Evolutionary conservation across 495 filamentous ascomycete species (phyloP).

Genomic region (Penicillium mononematosum): DNA sequence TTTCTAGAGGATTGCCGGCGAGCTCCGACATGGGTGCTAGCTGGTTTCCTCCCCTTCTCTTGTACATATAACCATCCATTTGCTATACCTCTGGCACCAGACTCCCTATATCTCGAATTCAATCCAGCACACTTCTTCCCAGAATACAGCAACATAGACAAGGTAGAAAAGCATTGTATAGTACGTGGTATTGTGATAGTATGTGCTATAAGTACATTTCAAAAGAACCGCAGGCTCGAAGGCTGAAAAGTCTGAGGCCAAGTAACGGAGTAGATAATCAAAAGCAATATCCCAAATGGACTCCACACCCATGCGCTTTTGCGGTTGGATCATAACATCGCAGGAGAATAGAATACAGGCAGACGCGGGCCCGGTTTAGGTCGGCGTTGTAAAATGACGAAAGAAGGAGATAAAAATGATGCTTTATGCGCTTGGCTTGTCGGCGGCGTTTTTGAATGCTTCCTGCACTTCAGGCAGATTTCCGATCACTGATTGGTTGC

Average conservation of each 20-base stretch:
- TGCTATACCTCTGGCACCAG: slow-evolving; percentile 25
- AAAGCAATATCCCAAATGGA: slow-evolving; percentile 35
- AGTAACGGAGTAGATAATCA: slow-evolving; percentile 18
- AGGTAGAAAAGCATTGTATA: not conserved
- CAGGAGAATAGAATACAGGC: slow-evolving; percentile 36
- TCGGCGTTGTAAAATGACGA: slow-evolving; percentile 18
- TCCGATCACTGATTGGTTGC: slow-evolving; percentile 45
- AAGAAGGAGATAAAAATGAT: slow-evolving; percentile 19
- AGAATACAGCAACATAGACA: not conserved
- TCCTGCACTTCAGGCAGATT: slow-evolving; percentile 46
- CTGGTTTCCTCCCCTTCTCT: slow-evolving; percentile 9
- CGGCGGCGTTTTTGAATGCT: slow-evolving; percentile 47
- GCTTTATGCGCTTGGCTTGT: slow-evolving; percentile 21
- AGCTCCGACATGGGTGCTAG: slow-evolving; percentile 9
- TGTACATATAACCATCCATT: slow-evolving; percentile 29
- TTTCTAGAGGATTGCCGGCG: not conserved
- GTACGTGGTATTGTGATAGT: slow-evolving; percentile 11
- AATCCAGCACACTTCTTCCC: not conserved
- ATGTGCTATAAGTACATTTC: slow-evolving; percentile 16
- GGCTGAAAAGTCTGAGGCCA: slow-evolving; percentile 11
- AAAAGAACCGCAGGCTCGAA: slow-evolving; percentile 13
- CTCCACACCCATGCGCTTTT: slow-evolving; percentile 53
- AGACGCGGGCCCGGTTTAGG: slow-evolving; percentile 11
- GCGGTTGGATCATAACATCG: slow-evolving; percentile 35
- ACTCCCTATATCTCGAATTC: slow-evolving; percentile 3